Evolutionary conservation across 805 yeast genomes (phyloP).

Genomic region (Citeromyces nyonsensis): DNA sequence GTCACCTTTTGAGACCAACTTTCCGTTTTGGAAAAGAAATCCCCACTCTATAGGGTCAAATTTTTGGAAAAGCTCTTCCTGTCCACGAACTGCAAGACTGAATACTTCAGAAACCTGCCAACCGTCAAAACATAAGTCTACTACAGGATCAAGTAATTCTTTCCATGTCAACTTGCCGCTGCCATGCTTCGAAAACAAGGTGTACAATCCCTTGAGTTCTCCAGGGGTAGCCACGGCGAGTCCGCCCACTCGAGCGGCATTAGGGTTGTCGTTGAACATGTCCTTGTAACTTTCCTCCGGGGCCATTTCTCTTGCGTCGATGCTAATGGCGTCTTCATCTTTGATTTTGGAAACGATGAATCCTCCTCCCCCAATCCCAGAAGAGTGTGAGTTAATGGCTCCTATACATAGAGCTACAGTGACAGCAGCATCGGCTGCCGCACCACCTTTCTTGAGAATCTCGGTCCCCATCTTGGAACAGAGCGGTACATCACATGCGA

Average conservation of each 20-base stretch:
- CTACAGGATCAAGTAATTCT: conserved; percentile 63
- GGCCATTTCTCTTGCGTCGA: conserved; percentile 86
- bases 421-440: conserved; percentile 89
- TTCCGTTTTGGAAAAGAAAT: conserved; percentile 23
- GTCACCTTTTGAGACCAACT: conserved; percentile 36
- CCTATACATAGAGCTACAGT: conserved; percentile 86
- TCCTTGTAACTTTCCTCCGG: conserved; percentile 45
- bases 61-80: conserved; percentile 14
- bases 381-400: conserved; percentile 60
- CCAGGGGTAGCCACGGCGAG: conserved; percentile 88
- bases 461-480: conserved; percentile 52
- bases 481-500: conserved; percentile 45
- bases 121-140: conserved; percentile 47
- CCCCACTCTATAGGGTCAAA: conserved; percentile 41
- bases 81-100: conserved; percentile 22
- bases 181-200: conserved; percentile 42
- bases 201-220: conserved; percentile 71
- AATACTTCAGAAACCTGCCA: conserved; percentile 35
- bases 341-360: conserved; percentile 36
- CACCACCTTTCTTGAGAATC: conserved; percentile 43
- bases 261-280: conserved; percentile 42
- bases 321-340: conserved; percentile 33
- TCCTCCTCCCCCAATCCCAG: conserved; percentile 96
- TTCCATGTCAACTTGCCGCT: conserved; percentile 62
- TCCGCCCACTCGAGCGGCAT: conserved; percentile 60